A percentile compares a stretch with the other conserved stretches of the same genome.
phyloP scores from a whole-genome alignment of 495 filamentous ascomycete species.

The Delitschia confertaspora region DNA sequence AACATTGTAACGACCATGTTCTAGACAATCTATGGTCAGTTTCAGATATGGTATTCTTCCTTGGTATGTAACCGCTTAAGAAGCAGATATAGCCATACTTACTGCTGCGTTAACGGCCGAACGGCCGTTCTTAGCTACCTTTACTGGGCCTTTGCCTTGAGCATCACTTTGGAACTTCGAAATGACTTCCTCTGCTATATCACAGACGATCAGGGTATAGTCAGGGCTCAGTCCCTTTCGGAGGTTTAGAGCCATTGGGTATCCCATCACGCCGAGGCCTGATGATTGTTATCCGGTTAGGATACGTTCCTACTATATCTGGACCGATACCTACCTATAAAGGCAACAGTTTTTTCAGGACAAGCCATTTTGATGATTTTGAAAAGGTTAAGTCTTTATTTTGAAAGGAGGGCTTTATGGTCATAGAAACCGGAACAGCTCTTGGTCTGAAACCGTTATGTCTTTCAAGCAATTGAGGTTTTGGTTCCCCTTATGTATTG shows the following conservation, averaged over 20 bases:
- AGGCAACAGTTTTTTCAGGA: slow-evolving; percentile 19
- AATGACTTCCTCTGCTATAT: slow-evolving; percentile 19
- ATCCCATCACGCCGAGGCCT: slow-evolving; percentile 31
- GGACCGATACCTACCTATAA: slow-evolving; percentile 16
- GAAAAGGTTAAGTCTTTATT: too few species aligned
- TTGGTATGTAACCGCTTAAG: neutral
- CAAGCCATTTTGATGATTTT: slow-evolving; percentile 12
- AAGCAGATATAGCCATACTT: neutral
- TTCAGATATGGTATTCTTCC: neutral
- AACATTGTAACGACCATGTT: slow-evolving; percentile 26
- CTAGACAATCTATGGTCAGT: too few species aligned
- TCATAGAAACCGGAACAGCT: too few species aligned
- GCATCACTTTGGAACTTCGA: slow-evolving; percentile 17
- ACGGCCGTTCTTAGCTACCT: slow-evolving; percentile 17
- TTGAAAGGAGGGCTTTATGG: too few species aligned
- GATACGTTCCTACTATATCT: neutral
- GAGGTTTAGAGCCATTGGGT: slow-evolving; percentile 28
- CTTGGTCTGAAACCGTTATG: too few species aligned
- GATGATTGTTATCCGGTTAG: neutral
- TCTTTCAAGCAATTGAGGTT: too few species aligned
- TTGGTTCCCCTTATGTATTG: too few species aligned
- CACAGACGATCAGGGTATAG: slow-evolving; percentile 23
- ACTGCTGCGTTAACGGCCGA: slow-evolving; percentile 18
- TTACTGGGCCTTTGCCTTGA: slow-evolving; percentile 16
- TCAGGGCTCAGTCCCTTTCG: slow-evolving; percentile 14